A percentile compares a stretch with the other conserved stretches of the same genome.
phyloP scores from a whole-genome alignment of 805 yeast genomes.

The Candida bentonensis region DNA sequence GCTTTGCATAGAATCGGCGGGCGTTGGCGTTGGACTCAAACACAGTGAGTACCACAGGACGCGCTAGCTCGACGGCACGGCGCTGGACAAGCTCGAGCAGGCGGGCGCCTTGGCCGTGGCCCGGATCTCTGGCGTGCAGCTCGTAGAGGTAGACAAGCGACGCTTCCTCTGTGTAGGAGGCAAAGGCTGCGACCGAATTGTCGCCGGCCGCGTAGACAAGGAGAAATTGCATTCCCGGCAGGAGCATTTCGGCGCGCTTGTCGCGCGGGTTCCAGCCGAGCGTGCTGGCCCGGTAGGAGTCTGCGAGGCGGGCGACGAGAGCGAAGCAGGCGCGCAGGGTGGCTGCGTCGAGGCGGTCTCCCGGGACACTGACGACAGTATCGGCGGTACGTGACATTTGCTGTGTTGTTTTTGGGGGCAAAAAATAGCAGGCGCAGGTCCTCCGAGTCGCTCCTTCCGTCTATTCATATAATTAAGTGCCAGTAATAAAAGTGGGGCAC shows the following conservation, averaged over 20 bases:
- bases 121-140: conserved; percentile 13
- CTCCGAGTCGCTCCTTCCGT: too few relatives aligned
- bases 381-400: too few relatives aligned
- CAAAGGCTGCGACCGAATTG: conserved; percentile 10
- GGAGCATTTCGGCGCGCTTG: conserved; percentile 15
- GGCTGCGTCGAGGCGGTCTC: not conserved
- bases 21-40: conserved; percentile 15
- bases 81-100: conserved; percentile 10
- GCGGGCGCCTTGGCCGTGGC: conserved; percentile 12
- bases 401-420: too few relatives aligned
- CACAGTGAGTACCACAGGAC: conserved; percentile 12
- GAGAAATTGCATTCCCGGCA: conserved; percentile 9
- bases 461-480: too few relatives aligned
- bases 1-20: conserved; percentile 9
- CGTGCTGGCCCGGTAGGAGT: conserved; percentile 13
- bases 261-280: conserved; percentile 14
- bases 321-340: not conserved
- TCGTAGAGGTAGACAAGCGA: conserved; percentile 14
- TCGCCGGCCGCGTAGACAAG: not conserved
- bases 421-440: too few relatives aligned
- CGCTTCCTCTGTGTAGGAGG: conserved; percentile 7
- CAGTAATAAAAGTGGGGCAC: too few relatives aligned
- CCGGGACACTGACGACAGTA: too few relatives aligned
- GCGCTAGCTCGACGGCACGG: not conserved
- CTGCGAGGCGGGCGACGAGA: not conserved